Conservation (phyloP, 805 yeast genomes). For the Cyberlindnera bimundalis region DNA sequence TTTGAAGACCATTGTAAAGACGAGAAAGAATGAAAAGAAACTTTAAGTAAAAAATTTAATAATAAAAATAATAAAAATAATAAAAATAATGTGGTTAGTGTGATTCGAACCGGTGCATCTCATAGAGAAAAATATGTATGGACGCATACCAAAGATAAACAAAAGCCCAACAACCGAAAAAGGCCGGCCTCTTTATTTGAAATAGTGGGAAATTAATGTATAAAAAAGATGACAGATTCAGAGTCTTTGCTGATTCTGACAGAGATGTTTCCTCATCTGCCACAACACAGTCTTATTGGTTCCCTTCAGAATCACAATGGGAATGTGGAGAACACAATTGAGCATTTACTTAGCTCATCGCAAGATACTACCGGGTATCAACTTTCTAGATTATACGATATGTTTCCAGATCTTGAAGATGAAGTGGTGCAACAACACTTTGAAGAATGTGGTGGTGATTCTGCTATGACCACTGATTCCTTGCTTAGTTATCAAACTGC, state of each 20-base stretch:
- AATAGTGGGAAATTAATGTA: too few species aligned
- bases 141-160: too few species aligned
- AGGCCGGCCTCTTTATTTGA: not conserved
- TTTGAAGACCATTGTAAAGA: conserved; percentile 34
- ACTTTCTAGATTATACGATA: conserved; percentile 29
- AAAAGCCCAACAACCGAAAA: too few species aligned
- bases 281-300: not conserved
- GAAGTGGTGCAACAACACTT: conserved; percentile 31
- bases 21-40: conserved; percentile 18
- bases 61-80: not conserved
- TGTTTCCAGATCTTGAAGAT: conserved; percentile 43
- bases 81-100: too few species aligned
- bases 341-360: not conserved
- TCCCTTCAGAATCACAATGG: conserved; percentile 1
- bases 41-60: not conserved
- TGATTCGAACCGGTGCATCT: not conserved
- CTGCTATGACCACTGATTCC: conserved; percentile 31
- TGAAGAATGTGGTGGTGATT: conserved; percentile 30
- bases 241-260: not conserved
- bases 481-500: conserved; percentile 17
- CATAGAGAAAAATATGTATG: not conserved
- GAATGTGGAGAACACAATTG: conserved; percentile 1
- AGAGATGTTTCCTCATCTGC: conserved; percentile 2
- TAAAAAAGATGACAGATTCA: not conserved
- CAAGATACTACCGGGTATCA: not conserved